Base-by-base conservation (phyloP, 164 flowering plant species). In the Dillenia turbinata region DNA sequence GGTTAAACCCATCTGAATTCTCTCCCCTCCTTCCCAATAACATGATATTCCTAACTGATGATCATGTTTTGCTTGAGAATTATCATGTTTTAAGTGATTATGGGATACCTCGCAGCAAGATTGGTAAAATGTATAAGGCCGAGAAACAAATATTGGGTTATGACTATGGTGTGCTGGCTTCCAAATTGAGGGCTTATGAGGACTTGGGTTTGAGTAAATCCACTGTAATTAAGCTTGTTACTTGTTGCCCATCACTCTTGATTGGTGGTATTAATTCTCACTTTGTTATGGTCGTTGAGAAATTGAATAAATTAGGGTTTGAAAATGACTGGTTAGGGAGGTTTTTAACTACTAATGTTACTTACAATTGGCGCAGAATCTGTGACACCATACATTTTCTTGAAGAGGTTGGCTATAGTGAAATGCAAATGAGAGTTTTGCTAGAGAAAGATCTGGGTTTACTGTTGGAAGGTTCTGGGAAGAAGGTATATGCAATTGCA, bases 391-490 rank as follows among this genome's bases (percentile, higher is more conserved):
- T 84, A 17, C 50, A 65, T 52, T 79, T 88, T 69, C 81, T 85
- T 62, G 70, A 68, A 10, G 68, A 71, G 67, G 70, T 82, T 47
- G 90, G 90, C 22, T 84, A 62, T 60, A 67, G 49, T n/a, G 60
- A 66, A 64, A 71, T 61, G 56, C 69, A 76, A 53, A 68, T 82
- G 66, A 53, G 68, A 19, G 44, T 17, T 17, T 62, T 85, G 60
- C 62, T 84, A 12, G 66, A 61, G 24, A 55, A 12, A 9, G 69
- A 78, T 69, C 82, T 85, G 33, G 63, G 61, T 24, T 59, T 85
- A 40, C 65, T 88, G 54, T 73, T 85, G 33, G 83, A 82, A 60
- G 83, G 77, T 53, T 82, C 85, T 12, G 88, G 90, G 64, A 82
- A 79, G 62, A 72, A 67, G 49, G 55, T 83, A 6, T 80, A 75